These are phyloP conservation scores for Ambrosia hybrid DNA, from an alignment of 140 eudicot species.

Conservation along the genomic window DNA sequence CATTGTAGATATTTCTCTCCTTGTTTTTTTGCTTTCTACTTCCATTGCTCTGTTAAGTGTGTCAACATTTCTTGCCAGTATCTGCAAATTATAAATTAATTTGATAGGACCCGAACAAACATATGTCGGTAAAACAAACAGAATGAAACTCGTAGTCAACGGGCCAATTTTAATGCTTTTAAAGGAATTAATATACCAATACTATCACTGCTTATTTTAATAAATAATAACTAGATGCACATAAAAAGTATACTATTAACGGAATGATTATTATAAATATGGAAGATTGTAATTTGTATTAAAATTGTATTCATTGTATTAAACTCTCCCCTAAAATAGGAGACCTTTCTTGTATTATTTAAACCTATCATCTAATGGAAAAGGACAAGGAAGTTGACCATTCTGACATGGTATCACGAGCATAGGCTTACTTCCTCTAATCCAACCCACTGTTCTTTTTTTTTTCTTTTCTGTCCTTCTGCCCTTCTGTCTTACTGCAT, in stretches of 20 bases:
- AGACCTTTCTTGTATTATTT: no score
- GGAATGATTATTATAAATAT: no score
- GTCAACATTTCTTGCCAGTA: conserved; percentile 78
- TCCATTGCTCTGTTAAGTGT: conserved; percentile 86
- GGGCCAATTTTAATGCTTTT: not conserved
- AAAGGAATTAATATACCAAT: not conserved
- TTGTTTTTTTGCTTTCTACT: conserved; percentile 81
- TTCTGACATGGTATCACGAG: no score
- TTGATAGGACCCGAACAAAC: not conserved
- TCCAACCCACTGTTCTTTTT: no score
- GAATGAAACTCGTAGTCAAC: not conserved
- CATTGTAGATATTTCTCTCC: conserved; percentile 77
- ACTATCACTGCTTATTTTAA: not conserved
- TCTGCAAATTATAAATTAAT: conserved; percentile 37
- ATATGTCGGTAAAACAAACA: not conserved
- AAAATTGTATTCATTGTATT: no score
- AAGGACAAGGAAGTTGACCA: no score
- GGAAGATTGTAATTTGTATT: no score
- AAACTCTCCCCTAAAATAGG: no score
- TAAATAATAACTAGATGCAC: not conserved
- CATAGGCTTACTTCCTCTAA: no score
- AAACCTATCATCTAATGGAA: no score
- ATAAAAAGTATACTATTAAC: not conserved
- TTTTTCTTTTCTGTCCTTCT: no score
- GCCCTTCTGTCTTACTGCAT: no score